These are phyloP conservation scores for Lolium multiflorum DNA, from an alignment of 176 grass and related monocot species.

Conservation along the genomic window DNA sequence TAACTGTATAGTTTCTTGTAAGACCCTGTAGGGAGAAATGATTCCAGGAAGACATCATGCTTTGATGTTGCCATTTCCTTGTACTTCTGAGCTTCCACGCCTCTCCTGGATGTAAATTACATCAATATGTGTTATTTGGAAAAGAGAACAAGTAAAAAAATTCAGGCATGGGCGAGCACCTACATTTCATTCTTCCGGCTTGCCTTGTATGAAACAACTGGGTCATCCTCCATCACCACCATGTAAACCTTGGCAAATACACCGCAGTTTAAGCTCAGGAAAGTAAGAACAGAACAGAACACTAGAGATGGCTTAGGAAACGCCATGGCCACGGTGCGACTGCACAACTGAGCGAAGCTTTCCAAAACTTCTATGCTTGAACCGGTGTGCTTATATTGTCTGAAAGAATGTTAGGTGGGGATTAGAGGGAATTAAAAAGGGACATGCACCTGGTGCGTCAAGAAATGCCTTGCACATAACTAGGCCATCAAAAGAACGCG, in stretches of 20 bases:
- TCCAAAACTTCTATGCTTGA: slow-evolving; percentile 28
- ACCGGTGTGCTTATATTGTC: slow-evolving; percentile 23
- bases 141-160: slow-evolving; percentile 16
- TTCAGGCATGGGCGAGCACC: slow-evolving; percentile 34
- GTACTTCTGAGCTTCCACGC: slow-evolving; percentile 74
- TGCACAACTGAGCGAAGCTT: slow-evolving; percentile 30
- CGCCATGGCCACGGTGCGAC: slow-evolving; percentile 50
- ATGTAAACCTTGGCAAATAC: slow-evolving; percentile 81
- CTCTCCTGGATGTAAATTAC: slow-evolving; percentile 58
- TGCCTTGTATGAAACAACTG: slow-evolving; percentile 66
- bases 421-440: slow-evolving; percentile 38
- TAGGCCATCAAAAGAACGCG: slow-evolving; percentile 28
- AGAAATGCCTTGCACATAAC: slow-evolving; percentile 29
- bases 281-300: slow-evolving; percentile 46
- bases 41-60: slow-evolving; percentile 85
- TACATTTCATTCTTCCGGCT: slow-evolving; percentile 56
- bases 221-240: slow-evolving; percentile 87
- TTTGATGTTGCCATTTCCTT: slow-evolving; percentile 61
- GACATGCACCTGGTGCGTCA: slow-evolving; percentile 47
- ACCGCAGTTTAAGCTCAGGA: slow-evolving; percentile 45
- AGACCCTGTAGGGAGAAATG: slow-evolving; percentile 70
- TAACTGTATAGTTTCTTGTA: slow-evolving; percentile 95
- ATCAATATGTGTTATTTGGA: background rate
- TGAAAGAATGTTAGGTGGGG: slow-evolving; percentile 61
- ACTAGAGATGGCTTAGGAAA: slow-evolving; percentile 33